Base-by-base conservation (phyloP, 805 yeast species). In the Candida argentea region DNA sequence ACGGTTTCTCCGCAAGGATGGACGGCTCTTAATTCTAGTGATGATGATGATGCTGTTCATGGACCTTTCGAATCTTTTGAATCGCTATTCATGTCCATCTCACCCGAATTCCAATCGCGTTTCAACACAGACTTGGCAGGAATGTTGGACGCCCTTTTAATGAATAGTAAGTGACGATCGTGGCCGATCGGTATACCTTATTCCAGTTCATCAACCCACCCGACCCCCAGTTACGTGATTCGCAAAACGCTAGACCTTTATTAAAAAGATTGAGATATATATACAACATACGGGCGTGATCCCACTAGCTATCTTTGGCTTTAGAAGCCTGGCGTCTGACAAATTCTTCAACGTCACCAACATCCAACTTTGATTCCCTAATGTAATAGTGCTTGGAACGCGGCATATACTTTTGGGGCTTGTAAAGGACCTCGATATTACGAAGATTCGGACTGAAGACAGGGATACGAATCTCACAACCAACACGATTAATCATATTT, bases 341-440 rank as follows among this genome's bases (percentile, higher is more conserved):
- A 34, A 48, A 48, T 5, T 42, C 52, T 43, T 74, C 82, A 35
- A 79, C 52, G 48, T 79, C 86, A 37, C 75, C 78, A 27, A 78
- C 87, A 53, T 83, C 94, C 52, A 76, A 58, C 47, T 73, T 76
- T 28, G 78, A 66, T 53, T 70, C 79, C 61, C 95, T 80, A 48
- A 91, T 80, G 57, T 84, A 91, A 67, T 79, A 87, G 44, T 85
- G 89, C 65, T 84, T 89, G 57, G 75, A 73, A 70, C 94, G 75
- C 8, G 61, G 46, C 64, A 80, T 73, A 55, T 84, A 76, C 46
- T 69, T 71, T 37, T 59, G 54, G 21, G 94, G 89, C 54, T 77
- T 77, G 54, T 81, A 70, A 36, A 89, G 54, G 22, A 86, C 53
- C 55, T 87, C 96, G 29, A 89, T 65, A 52, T 78, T 72, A 37